A percentile compares a stretch with the other conserved stretches of the same genome.
phyloP scores from a whole-genome alignment of 164 flowering plant species.

The Malania oleifera region DNA sequence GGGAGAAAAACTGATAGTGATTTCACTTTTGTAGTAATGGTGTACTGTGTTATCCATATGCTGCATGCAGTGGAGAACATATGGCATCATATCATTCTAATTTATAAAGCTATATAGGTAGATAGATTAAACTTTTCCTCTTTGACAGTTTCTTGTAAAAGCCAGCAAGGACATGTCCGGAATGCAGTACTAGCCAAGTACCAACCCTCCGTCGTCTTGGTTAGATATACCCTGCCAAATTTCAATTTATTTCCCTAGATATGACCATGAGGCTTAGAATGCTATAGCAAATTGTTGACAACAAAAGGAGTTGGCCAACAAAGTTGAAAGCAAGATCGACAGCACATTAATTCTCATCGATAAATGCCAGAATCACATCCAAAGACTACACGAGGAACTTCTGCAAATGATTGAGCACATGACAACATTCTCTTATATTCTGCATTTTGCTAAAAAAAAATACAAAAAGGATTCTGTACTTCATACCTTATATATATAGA shows the following conservation, averaged over 20 bases:
- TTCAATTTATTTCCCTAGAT: background rate
- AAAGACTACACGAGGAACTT: no score
- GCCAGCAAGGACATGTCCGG: slow-evolving; percentile 21
- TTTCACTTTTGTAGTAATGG: slow-evolving; percentile 9
- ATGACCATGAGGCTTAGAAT: no score
- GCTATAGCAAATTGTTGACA: no score
- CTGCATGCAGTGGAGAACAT: slow-evolving; percentile 31
- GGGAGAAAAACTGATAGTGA: background rate
- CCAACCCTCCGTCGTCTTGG: slow-evolving; percentile 6
- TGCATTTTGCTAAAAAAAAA: no score
- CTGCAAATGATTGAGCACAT: no score
- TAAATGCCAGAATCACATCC: no score
- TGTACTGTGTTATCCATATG: slow-evolving; percentile 6
- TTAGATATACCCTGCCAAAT: background rate
- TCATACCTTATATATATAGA: no score
- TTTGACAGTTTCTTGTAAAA: background rate
- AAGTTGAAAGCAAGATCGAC: no score
- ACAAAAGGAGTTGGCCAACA: no score
- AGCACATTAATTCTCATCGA: no score
- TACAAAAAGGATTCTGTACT: no score
- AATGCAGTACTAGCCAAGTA: slow-evolving; percentile 23
- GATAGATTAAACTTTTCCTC: background rate
- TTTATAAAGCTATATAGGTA: background rate
- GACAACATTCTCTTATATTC: no score
- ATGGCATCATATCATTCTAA: slow-evolving; percentile 19